A percentile compares a stretch with the other conserved stretches of the same genome.
Conservation (phyloP, 768 basidiomycete species). For the Fibroporia radiculosa region DNA sequence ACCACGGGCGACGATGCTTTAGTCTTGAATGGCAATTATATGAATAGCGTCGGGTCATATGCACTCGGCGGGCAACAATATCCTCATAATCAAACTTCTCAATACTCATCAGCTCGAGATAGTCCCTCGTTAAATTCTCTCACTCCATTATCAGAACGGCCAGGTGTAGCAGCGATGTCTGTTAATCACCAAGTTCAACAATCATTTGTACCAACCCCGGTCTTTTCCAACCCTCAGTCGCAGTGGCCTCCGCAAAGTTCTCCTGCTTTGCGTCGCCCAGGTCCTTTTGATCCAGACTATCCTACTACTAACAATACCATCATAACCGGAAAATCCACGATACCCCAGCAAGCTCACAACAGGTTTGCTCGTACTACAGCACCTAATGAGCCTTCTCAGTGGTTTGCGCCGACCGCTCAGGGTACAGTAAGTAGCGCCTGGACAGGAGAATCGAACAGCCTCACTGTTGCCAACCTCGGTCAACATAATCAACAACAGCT, state of each 20-base stretch:
- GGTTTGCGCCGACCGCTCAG: constrained; percentile 41
- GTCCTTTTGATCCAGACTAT: constrained; percentile 37
- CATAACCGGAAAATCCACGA: constrained; percentile 15
- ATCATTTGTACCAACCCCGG: constrained; percentile 11
- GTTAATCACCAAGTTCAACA: constrained; percentile 11
- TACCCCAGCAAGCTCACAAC: constrained; percentile 12
- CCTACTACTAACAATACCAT: constrained; percentile 33
- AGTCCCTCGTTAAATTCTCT: constrained; percentile 16
- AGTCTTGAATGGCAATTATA: neutral
- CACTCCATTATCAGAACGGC: constrained; percentile 18
- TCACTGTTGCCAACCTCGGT: constrained; percentile 50
- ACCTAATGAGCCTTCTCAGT: constrained; percentile 42
- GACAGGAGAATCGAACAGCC: constrained; percentile 40
- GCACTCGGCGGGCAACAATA: constrained; percentile 14
- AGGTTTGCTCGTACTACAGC: constrained; percentile 7
- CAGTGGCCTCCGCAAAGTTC: constrained; percentile 15
- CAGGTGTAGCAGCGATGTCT: constrained; percentile 8
- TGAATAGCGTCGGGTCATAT: constrained; percentile 8
- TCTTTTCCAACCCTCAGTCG: constrained; percentile 8
- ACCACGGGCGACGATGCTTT: neutral
- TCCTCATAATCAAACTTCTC: constrained; percentile 9
- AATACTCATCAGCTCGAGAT: constrained; percentile 10
- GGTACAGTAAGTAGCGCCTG: constrained; percentile 39
- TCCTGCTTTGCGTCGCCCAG: constrained; percentile 22
- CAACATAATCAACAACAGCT: constrained; percentile 51